Evolutionary conservation across 352 stramenopile species (phyloP).

Genomic region (Phytophthora uliginosa): DNA sequence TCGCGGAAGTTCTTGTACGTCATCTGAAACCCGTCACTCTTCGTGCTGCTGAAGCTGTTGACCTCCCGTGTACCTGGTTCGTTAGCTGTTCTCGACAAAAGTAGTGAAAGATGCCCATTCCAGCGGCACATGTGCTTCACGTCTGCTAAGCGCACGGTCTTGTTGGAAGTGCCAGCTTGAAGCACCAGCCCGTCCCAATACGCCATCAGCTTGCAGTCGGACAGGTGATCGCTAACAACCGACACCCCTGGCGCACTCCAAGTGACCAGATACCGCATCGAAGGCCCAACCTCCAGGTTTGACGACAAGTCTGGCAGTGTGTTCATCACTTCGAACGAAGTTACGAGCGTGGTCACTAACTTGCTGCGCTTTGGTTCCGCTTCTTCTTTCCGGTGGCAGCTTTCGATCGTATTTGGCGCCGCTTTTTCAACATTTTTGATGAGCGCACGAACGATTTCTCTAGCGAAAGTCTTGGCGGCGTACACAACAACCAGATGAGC

Average conservation of each 20-base stretch:
- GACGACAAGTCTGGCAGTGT: constrained; percentile 7
- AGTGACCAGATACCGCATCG: constrained; percentile 20
- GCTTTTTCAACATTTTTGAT: not conserved
- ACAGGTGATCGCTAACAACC: constrained; percentile 9
- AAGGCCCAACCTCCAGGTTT: constrained; percentile 14
- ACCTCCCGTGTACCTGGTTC: not conserved
- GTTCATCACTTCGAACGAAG: constrained; percentile 24
- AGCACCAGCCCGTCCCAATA: constrained; percentile 29
- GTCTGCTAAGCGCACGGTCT: constrained; percentile 8
- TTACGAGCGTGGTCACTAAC: not conserved
- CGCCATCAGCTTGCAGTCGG: constrained; percentile 19
- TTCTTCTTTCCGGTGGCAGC: not conserved
- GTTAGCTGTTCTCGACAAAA: constrained; percentile 1
- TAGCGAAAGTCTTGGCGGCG: constrained; percentile 5
- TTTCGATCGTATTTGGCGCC: not conserved
- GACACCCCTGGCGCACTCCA: constrained; percentile 9
- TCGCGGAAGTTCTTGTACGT: constrained; percentile 10
- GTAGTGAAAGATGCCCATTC: constrained; percentile 24
- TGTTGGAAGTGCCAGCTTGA: constrained; percentile 17
- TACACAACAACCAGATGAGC: not conserved
- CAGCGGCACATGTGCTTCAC: constrained; percentile 13
- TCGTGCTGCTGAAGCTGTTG: not conserved
- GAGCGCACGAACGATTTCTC: constrained; percentile 11
- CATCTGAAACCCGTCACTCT: constrained; percentile 22
- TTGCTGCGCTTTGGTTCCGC: not conserved